These are phyloP conservation scores for Exidia glandulosa DNA, from an alignment of 768 basidiomycete genomes.

Conservation along the genomic window DNA sequence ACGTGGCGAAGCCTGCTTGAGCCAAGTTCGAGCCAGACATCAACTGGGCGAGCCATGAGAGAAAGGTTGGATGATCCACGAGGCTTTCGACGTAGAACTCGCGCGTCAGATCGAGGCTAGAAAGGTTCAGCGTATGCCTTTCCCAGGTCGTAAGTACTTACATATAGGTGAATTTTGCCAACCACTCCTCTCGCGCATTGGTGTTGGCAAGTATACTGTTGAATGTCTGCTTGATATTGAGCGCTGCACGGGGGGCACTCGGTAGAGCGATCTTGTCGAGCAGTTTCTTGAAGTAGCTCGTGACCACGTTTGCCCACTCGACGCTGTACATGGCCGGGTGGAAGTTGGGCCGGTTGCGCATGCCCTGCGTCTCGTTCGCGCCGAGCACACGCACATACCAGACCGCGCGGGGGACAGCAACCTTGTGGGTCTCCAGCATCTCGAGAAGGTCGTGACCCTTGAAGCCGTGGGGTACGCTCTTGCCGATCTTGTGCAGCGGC, in stretches of 20 bases:
- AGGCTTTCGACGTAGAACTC: conserved; percentile 73
- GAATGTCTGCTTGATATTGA: conserved; percentile 78
- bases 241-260: conserved; percentile 59
- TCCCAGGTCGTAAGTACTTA: conserved; percentile 18
- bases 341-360: conserved; percentile 69
- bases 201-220: conserved; percentile 67
- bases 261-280: conserved; percentile 69
- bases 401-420: conserved; percentile 70
- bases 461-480: conserved; percentile 77
- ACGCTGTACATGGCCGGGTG: conserved; percentile 75
- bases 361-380: conserved; percentile 77
- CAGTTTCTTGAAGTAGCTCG: conserved; percentile 74
- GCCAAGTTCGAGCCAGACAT: conserved; percentile 70
- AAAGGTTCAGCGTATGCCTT: not conserved
- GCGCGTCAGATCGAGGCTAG: conserved; percentile 57
- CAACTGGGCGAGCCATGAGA: conserved; percentile 71
- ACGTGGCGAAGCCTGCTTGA: conserved; percentile 64
- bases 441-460: conserved; percentile 80
- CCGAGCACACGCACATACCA: conserved; percentile 85
- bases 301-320: conserved; percentile 77
- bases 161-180: conserved; percentile 72
- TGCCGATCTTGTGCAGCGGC: conserved; percentile 69
- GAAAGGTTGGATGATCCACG: conserved; percentile 66
- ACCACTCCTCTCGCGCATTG: conserved; percentile 64
- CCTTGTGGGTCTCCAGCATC: conserved; percentile 60